Conservation (phyloP, 352 stramenopile species). For the Hyaloperonospora brassicae region DNA sequence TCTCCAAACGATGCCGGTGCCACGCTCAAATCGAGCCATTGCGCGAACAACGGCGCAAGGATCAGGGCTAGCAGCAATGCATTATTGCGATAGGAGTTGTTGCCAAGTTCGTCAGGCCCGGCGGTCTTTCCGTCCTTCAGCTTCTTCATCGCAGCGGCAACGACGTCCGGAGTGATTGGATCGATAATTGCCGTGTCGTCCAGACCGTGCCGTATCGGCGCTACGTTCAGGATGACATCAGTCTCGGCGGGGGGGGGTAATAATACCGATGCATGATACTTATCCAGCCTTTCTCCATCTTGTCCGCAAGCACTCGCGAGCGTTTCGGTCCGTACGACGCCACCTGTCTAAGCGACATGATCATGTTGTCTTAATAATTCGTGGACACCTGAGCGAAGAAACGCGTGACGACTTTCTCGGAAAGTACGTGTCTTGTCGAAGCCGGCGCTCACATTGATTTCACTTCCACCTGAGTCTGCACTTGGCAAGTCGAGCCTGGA, state of each 20-base stretch:
- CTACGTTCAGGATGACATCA: not conserved
- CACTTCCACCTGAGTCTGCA: not conserved
- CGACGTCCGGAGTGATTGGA: not conserved
- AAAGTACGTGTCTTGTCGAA: not conserved
- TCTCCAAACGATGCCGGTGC: not conserved
- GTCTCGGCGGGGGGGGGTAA: not conserved
- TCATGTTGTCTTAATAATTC: not conserved
- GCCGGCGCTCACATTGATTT: no score
- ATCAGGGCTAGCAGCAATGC: no score
- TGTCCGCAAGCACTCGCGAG: not conserved
- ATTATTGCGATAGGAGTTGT: no score
- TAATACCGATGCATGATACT: not conserved
- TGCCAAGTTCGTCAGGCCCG: no score
- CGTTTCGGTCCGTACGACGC: not conserved
- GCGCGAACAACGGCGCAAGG: not conserved
- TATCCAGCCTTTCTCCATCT: not conserved
- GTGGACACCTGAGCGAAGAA: no score
- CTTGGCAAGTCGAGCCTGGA: not conserved
- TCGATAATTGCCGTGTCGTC: not conserved
- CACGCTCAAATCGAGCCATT: not conserved
- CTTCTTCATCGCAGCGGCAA: not conserved
- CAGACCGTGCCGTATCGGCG: not conserved
- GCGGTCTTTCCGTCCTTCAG: not conserved
- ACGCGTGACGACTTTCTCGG: not conserved
- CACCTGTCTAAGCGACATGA: not conserved